A percentile compares a stretch with the other conserved stretches of the same genome.
phyloP scores from a whole-genome alignment of 352 stramenopile species.

The Phytopythium montanum region DNA sequence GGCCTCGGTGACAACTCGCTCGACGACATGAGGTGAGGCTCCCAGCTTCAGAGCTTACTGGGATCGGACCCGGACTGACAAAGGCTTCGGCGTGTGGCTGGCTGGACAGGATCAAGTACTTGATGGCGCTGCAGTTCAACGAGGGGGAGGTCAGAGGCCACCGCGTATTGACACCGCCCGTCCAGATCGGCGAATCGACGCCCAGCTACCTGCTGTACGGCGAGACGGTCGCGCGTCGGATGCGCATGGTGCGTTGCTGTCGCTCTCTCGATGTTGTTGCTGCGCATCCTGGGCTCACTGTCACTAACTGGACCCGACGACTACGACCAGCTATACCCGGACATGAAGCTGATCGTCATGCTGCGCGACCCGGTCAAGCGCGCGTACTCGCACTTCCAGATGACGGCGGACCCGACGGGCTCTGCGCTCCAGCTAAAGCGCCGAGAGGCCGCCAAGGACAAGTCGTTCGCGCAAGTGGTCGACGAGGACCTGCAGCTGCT shows the following conservation, averaged over 20 bases:
- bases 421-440: constrained; percentile 80
- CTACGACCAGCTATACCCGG: constrained; percentile 30
- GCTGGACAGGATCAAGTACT: constrained; percentile 45
- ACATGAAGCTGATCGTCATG: constrained; percentile 89
- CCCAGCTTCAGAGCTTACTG: too few species aligned
- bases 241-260: constrained; percentile 23
- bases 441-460: constrained; percentile 65
- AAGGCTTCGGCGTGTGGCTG: constrained; percentile 1
- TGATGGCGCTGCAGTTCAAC: constrained; percentile 40
- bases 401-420: constrained; percentile 85
- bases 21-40: constrained; percentile 37
- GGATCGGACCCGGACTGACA: not conserved
- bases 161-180: constrained; percentile 36
- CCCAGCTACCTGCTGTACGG: constrained; percentile 81
- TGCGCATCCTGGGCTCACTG: too few species aligned
- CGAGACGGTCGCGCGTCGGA: constrained; percentile 31
- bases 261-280: not conserved
- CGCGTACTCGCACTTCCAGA: constrained; percentile 91
- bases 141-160: constrained; percentile 9
- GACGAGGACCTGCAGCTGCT: constrained; percentile 84
- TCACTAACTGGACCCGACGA: too few species aligned
- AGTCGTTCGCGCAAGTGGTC: constrained; percentile 86
- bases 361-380: constrained; percentile 91
- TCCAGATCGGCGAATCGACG: constrained; percentile 86
- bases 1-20: constrained; percentile 25